Conservation (phyloP, 768 basidiomycete genomes). For the Gloeopeniophorella convolvens region DNA sequence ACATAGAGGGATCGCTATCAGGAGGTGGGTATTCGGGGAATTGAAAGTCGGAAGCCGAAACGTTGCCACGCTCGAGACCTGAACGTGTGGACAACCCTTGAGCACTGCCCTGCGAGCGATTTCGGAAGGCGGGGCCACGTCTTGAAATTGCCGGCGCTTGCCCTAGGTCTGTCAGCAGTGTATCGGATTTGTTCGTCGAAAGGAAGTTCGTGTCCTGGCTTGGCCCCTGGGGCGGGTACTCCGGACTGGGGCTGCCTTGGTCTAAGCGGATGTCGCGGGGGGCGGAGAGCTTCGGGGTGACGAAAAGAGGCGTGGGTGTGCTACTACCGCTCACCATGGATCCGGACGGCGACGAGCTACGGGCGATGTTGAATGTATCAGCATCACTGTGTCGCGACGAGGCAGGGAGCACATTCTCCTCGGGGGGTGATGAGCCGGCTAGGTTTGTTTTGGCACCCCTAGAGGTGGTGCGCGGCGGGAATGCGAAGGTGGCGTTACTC, state of each 20-base stretch:
- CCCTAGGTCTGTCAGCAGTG: not conserved
- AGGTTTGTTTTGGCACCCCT: slow-evolving; percentile 20
- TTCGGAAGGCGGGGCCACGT: slow-evolving; percentile 7
- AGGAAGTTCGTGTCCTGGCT: slow-evolving; percentile 1
- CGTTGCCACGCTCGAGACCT: slow-evolving; percentile 2
- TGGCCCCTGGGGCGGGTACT: not conserved
- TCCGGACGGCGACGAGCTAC: slow-evolving; percentile 1
- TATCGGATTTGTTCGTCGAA: not conserved
- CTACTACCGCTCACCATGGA: not conserved
- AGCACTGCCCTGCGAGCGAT: slow-evolving; percentile 11
- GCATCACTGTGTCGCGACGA: not conserved
- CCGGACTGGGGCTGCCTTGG: not conserved
- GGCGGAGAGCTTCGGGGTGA: not conserved
- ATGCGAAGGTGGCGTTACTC: slow-evolving; percentile 46
- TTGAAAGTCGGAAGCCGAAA: slow-evolving; percentile 28
- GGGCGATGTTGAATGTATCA: not conserved
- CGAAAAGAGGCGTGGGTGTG: not conserved
- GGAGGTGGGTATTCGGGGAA: slow-evolving; percentile 28
- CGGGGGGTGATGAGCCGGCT: not conserved
- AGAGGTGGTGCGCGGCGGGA: slow-evolving; percentile 37
- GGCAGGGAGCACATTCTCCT: slow-evolving; percentile 1
- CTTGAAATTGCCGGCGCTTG: not conserved
- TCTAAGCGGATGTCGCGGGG: slow-evolving; percentile 9
- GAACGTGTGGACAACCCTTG: not conserved
- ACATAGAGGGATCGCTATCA: not conserved